Evolutionary conservation across 345 rosid species (phyloP).

Genomic region (Sonneratia caseolaris): DNA sequence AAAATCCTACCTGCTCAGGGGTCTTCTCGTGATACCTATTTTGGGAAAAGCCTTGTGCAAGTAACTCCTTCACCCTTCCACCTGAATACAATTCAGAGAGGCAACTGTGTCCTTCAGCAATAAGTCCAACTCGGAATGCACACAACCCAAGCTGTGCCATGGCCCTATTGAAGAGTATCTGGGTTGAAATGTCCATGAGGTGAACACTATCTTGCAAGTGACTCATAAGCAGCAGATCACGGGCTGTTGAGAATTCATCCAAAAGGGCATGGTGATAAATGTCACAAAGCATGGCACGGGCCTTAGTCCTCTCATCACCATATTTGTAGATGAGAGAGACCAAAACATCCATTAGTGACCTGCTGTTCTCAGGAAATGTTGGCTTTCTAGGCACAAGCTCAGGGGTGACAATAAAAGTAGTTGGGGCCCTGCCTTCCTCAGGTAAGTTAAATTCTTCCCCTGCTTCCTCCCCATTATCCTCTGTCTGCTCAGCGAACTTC

Average conservation of each 20-base stretch:
- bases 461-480: slow-evolving; percentile 27
- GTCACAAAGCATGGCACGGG: slow-evolving; percentile 97
- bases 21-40: slow-evolving; percentile 93
- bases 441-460: slow-evolving; percentile 30
- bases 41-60: slow-evolving; percentile 94
- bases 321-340: slow-evolving; percentile 76
- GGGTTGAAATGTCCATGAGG: slow-evolving; percentile 83
- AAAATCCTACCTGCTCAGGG: slow-evolving; percentile 64
- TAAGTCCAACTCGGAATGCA: slow-evolving; percentile 74
- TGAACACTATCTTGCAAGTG: slow-evolving; percentile 85
- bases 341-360: slow-evolving; percentile 78
- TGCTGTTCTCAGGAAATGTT: slow-evolving; percentile 71
- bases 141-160: slow-evolving; percentile 98
- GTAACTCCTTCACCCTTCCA: slow-evolving; percentile 88
- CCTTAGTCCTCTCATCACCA: slow-evolving; percentile 97
- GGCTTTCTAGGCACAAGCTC: slow-evolving; percentile 88
- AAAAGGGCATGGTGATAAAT: slow-evolving; percentile 81
- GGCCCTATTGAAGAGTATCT: slow-evolving; percentile 86
- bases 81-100: slow-evolving; percentile 85
- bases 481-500: slow-evolving; percentile 64
- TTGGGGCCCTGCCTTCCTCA: slow-evolving; percentile 56
- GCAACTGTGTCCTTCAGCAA: slow-evolving; percentile 73
- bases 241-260: slow-evolving; percentile 61
- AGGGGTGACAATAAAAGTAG: slow-evolving; percentile 58
- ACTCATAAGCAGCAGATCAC: slow-evolving; percentile 90